Evolutionary conservation across 2,329 filamentous ascomycete genomes (phyloP).

Genomic region (Berkeleyomyces basicola): DNA sequence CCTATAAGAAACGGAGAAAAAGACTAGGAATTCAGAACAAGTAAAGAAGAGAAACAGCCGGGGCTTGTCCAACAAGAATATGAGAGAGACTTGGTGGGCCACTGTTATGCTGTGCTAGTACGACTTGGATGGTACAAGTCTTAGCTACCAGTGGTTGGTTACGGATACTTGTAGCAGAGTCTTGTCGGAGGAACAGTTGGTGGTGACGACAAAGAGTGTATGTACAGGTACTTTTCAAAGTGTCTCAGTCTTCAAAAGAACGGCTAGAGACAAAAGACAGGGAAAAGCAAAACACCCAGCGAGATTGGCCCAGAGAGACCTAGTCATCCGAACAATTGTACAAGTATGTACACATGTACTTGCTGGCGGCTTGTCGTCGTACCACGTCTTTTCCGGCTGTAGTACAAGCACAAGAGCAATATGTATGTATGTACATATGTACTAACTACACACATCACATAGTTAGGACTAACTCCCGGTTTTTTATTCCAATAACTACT

Average conservation of each 20-base stretch:
- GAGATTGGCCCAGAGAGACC: too few species aligned
- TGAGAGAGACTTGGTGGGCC: not conserved
- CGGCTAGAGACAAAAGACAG: too few species aligned
- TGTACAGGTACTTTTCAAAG: not conserved
- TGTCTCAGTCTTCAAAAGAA: too few species aligned
- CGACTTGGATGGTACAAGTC: not conserved
- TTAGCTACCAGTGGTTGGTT: too few species aligned
- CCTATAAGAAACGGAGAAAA: constrained; percentile 1
- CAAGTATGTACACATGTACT: not conserved
- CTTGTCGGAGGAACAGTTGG: too few species aligned
- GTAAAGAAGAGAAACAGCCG: not conserved
- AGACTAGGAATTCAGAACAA: not conserved
- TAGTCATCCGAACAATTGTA: too few species aligned
- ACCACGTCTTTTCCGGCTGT: not conserved
- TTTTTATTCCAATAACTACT: too few species aligned
- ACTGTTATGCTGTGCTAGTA: not conserved
- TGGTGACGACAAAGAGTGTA: too few species aligned
- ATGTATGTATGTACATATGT: not conserved
- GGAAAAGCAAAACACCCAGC: too few species aligned
- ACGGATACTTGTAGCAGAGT: too few species aligned
- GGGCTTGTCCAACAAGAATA: not conserved
- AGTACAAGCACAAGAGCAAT: not conserved
- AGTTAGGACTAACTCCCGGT: too few species aligned
- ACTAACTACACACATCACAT: not conserved
- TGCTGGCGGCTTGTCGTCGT: not conserved